Conservation (phyloP, 345 rosid species). For the Citrus unshiu region DNA sequence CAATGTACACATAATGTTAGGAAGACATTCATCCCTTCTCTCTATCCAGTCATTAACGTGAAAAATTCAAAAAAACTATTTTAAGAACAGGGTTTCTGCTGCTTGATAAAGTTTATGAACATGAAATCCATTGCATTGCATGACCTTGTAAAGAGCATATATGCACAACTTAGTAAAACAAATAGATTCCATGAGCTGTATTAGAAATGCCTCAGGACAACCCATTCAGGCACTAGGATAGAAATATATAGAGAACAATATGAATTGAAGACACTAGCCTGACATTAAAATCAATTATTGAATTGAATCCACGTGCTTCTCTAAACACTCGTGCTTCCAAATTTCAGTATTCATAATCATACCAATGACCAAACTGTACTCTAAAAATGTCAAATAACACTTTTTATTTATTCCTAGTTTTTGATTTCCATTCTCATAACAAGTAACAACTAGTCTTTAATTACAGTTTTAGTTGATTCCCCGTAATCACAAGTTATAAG, state of each 20-base stretch:
- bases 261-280: background rate
- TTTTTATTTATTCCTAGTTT: background rate
- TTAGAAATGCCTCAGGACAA: background rate
- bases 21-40: constrained; percentile 1
- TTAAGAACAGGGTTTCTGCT: background rate
- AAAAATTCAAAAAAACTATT: background rate
- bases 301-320: background rate
- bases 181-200: background rate
- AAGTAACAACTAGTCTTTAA: no score
- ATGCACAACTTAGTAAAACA: background rate
- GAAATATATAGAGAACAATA: background rate
- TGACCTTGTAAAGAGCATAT: background rate
- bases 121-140: background rate
- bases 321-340: background rate
- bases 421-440: background rate
- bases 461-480: background rate
- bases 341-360: background rate
- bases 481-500: background rate
- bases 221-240: background rate
- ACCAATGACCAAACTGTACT: background rate
- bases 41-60: background rate
- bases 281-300: background rate
- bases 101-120: background rate
- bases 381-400: background rate
- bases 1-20: constrained; percentile 1